Evolutionary conservation across 768 basidiomycete species (phyloP), one percentile per base, ranked within the genome.

Genomic region (Pisolithus tinctorius): DNA sequence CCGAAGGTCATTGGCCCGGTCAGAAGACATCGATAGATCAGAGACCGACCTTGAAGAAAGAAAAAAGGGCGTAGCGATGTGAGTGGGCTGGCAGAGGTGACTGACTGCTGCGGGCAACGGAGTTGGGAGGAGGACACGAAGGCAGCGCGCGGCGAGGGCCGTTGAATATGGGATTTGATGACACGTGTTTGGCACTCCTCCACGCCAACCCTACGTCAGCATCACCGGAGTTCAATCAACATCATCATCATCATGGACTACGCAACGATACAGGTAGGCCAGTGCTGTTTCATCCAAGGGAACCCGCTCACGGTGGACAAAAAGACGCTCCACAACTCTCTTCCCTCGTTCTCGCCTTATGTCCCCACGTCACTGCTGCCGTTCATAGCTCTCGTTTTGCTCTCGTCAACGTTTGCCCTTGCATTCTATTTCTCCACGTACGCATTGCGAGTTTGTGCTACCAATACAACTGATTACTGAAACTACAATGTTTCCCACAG

Each of bases 361-460:
- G 66, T 94, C 48, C 73, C 88, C n/a, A 80, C 83, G 27, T 64
- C 69, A 1, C 63, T 86, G 20, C 75, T 96, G 30, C 88, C 90
- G 3, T 82, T 77, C 63, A 71, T 93, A 58, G 87, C 93, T 8
- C 79, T 88, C 60, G 49, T 85, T 55, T 79, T 88, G 55, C 78
- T 95, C 41, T 62, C 79, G 1, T 70, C 80, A 16, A 92, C 92
- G 1, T 94, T 96, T 63, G 79, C 63, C n/a, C 81, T 94, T 39
- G 79, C 86, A 0, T 95, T 95, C 75, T 92, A 93, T 73, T 91
- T 90, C 69, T 85, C 93, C 54, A 95, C 83, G 84, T 88, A 34
- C 13, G 63, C 54, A 83, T 76, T 5, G 54, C 48, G 23, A 27
- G 48, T 42, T 11, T 50, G 20, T 17, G 47, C 31, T 61, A 16